Evolutionary conservation across 2,329 filamentous ascomycete species (phyloP).

Genomic region (Ophiognomonia clavigignenti-juglandacearum): DNA sequence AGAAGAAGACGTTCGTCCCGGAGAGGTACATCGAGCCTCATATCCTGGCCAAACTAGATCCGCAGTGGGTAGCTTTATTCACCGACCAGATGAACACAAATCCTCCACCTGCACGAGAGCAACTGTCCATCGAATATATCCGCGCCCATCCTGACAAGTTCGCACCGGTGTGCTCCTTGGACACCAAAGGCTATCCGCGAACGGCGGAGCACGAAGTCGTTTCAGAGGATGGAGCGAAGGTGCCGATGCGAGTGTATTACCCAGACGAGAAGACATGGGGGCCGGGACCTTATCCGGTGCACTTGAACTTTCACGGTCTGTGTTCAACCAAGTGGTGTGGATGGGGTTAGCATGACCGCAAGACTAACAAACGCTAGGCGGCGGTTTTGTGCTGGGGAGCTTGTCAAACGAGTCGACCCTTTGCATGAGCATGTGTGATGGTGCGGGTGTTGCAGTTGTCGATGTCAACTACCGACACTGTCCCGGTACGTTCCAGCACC

Average conservation of each 20-base stretch:
- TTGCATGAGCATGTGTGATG: slow-evolving; percentile 31
- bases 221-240: slow-evolving; percentile 25
- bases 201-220: slow-evolving; percentile 23
- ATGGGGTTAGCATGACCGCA: not conserved
- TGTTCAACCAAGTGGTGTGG: not conserved
- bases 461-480: slow-evolving; percentile 37
- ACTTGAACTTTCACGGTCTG: slow-evolving; percentile 31
- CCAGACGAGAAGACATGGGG: slow-evolving; percentile 26
- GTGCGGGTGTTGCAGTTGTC: slow-evolving; percentile 31
- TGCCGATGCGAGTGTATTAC: slow-evolving; percentile 29
- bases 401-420: slow-evolving; percentile 27
- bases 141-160: slow-evolving; percentile 25
- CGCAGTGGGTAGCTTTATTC: slow-evolving; percentile 25
- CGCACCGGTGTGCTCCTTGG: slow-evolving; percentile 22
- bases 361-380: slow-evolving; percentile 20
- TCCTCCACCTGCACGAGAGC: slow-evolving; percentile 14
- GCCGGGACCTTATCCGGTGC: slow-evolving; percentile 27
- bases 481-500: slow-evolving; percentile 9
- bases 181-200: slow-evolving; percentile 24
- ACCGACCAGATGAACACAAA: slow-evolving; percentile 20
- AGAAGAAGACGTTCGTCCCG: slow-evolving; percentile 5
- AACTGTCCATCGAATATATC: slow-evolving; percentile 25
- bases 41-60: slow-evolving; percentile 25
- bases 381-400: slow-evolving; percentile 33
- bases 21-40: slow-evolving; percentile 23